Conservation (phyloP, 2,329 filamentous ascomycete species). For the Macrophomina tecta region DNA sequence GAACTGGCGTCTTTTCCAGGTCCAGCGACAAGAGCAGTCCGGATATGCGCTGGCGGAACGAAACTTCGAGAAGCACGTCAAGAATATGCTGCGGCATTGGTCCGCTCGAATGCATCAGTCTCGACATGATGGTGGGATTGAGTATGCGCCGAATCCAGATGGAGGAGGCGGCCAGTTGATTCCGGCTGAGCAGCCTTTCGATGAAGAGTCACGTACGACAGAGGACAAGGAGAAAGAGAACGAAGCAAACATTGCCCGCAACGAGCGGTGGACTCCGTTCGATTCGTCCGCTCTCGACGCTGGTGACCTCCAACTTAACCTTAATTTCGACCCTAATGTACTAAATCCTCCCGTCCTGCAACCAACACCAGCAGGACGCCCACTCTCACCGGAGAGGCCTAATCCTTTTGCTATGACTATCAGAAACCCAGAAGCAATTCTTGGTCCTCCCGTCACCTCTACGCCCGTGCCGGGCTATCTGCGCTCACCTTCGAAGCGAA, state of each 20-base stretch:
- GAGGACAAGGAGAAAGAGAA: constrained; percentile 27
- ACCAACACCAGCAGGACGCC: background rate
- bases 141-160: constrained; percentile 29
- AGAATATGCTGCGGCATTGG: constrained; percentile 64
- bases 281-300: constrained; percentile 41
- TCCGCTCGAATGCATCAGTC: constrained; percentile 49
- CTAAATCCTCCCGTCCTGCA: constrained; percentile 25
- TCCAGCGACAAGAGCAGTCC: constrained; percentile 57
- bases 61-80: constrained; percentile 61
- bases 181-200: background rate
- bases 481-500: constrained; percentile 53
- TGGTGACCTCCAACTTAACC: constrained; percentile 33
- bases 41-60: constrained; percentile 60
- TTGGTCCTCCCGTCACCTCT: constrained; percentile 19
- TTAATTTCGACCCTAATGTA: constrained; percentile 31
- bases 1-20: constrained; percentile 64
- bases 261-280: constrained; percentile 48
- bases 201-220: background rate
- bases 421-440: constrained; percentile 37
- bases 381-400: constrained; percentile 23
- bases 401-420: constrained; percentile 35
- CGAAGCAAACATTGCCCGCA: constrained; percentile 39
- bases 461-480: constrained; percentile 48
- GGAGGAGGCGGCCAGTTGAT: constrained; percentile 25
- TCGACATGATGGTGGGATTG: constrained; percentile 33